Conservation (phyloP, 73 alveolate species). For the Paramecium sonneborni region DNA sequence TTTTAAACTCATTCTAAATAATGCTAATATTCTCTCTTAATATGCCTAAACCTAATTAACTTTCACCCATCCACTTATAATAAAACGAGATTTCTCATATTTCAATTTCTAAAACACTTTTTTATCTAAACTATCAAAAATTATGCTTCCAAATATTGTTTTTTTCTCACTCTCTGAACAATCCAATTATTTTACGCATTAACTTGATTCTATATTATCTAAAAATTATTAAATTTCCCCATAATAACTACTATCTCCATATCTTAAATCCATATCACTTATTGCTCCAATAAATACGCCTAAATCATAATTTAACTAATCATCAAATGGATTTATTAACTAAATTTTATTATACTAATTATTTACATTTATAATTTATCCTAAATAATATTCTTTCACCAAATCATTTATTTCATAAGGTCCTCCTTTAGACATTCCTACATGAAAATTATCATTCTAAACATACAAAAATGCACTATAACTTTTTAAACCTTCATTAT, state of each 20-base stretch:
- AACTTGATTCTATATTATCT: background rate
- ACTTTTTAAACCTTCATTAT: background rate
- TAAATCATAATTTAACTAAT: background rate
- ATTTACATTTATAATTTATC: background rate
- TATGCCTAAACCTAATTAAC: background rate
- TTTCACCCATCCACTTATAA: background rate
- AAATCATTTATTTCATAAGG: background rate
- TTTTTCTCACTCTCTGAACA: background rate
- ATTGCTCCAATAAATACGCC: background rate
- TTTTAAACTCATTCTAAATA: background rate
- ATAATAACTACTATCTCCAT: background rate
- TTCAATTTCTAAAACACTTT: background rate
- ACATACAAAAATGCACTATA: background rate
- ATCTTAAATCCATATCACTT: background rate
- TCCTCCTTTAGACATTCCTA: background rate
- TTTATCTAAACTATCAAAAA: background rate
- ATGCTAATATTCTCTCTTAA: background rate
- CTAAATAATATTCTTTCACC: background rate
- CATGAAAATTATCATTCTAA: background rate
- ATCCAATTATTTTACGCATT: background rate
- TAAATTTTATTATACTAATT: background rate
- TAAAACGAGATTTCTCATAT: background rate
- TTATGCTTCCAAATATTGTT: background rate
- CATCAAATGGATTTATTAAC: background rate
- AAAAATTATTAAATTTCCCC: background rate